phyloP scores from a whole-genome alignment of 495 filamentous ascomycete species.

The Acidiella bohemica region DNA sequence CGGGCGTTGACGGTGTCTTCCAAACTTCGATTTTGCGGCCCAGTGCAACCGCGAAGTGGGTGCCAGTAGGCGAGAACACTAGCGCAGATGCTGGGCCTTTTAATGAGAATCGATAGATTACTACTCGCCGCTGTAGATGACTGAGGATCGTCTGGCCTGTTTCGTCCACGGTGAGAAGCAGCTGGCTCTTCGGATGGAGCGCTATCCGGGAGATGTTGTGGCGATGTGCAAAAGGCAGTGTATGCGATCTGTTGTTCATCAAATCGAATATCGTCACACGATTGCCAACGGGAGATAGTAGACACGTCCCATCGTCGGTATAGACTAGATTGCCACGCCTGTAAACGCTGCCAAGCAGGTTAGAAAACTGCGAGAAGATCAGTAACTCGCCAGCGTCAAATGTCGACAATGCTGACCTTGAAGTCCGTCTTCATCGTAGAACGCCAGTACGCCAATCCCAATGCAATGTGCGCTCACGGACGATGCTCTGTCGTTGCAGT shows the following conservation, averaged over 20 bases:
- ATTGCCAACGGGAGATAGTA: constrained; percentile 96
- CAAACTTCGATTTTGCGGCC: constrained; percentile 82
- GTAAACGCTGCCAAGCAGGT: constrained; percentile 92
- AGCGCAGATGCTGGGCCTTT: constrained; percentile 67
- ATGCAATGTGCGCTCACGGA: not conserved
- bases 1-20: constrained; percentile 83
- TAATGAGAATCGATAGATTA: constrained; percentile 89
- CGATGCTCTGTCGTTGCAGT: not conserved
- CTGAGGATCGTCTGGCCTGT: constrained; percentile 87
- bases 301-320: constrained; percentile 87
- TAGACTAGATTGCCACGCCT: constrained; percentile 93
- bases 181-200: constrained; percentile 74
- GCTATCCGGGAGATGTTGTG: constrained; percentile 81
- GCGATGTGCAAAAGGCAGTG: constrained; percentile 85
- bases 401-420: constrained; percentile 41
- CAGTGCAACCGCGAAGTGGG: constrained; percentile 73
- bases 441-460: constrained; percentile 3
- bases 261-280: constrained; percentile 90
- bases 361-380: constrained; percentile 56
- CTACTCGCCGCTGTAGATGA: constrained; percentile 70
- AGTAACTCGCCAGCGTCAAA: constrained; percentile 2
- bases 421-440: constrained; percentile 87
- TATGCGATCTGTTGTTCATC: constrained; percentile 91
- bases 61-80: constrained; percentile 82
- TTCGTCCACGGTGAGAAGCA: constrained; percentile 85